Percentiles rank a stretch among this genome's conserved stretches.
phyloP scores from a whole-genome alignment of 805 yeast species.

The Nakazawaea anatomiae region DNA sequence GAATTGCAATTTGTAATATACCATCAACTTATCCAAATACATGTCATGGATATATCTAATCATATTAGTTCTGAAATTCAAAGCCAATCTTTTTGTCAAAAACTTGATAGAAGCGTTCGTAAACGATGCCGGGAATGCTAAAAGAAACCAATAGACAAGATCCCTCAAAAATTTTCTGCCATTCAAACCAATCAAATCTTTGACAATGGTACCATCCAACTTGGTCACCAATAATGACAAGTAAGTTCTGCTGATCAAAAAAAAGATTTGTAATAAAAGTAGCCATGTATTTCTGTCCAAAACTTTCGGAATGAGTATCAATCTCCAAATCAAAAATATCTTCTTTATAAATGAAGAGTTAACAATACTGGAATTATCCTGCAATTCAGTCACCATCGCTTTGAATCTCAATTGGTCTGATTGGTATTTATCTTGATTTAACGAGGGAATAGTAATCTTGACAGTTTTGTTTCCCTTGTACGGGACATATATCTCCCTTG shows the following conservation, averaged over 20 bases:
- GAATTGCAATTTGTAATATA: slow-evolving; percentile 74
- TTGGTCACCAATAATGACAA: slow-evolving; percentile 79
- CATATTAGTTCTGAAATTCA: slow-evolving; percentile 79
- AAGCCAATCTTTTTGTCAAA: slow-evolving; percentile 66
- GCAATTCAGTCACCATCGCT: slow-evolving; percentile 27
- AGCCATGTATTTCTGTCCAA: slow-evolving; percentile 62
- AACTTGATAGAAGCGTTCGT: slow-evolving; percentile 87
- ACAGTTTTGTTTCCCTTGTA: slow-evolving; percentile 30
- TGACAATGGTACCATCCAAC: slow-evolving; percentile 87
- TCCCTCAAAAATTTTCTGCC: slow-evolving; percentile 72
- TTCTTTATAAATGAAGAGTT: slow-evolving; percentile 69
- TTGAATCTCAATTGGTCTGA: slow-evolving; percentile 51
- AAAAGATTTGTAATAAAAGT: slow-evolving; percentile 63
- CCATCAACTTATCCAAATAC: slow-evolving; percentile 74
- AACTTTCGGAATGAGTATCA: slow-evolving; percentile 70
- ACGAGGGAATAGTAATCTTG: slow-evolving; percentile 40
- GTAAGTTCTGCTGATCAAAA: slow-evolving; percentile 80
- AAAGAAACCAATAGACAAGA: slow-evolving; percentile 77
- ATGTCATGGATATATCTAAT: slow-evolving; percentile 86
- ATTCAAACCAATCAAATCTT: slow-evolving; percentile 78
- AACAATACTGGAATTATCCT: slow-evolving; percentile 13
- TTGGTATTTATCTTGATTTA: slow-evolving; percentile 45
- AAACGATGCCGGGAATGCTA: slow-evolving; percentile 91
- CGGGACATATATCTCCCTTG: slow-evolving; percentile 45
- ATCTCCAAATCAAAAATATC: slow-evolving; percentile 65